These are phyloP conservation scores for Huiozyma sinensis DNA, from an alignment of 805 yeast species.

Conservation along the genomic window DNA sequence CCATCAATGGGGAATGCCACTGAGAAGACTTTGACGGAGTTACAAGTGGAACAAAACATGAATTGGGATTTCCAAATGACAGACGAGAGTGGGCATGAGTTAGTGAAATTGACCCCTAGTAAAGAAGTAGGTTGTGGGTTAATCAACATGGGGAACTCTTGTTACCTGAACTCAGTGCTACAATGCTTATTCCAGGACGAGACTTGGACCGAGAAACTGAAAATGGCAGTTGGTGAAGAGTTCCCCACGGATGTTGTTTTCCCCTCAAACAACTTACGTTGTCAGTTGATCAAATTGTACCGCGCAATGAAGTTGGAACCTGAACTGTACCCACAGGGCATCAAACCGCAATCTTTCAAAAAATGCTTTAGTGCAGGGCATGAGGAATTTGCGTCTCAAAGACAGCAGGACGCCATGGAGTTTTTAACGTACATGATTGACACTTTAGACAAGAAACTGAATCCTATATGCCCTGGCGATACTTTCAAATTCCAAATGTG, in stretches of 20 bases:
- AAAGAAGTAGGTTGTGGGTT: slow-evolving; percentile 62
- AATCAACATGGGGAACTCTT: slow-evolving; percentile 84
- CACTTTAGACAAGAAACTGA: slow-evolving; percentile 39
- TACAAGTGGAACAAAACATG: slow-evolving; percentile 86
- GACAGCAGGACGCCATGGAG: slow-evolving; percentile 94
- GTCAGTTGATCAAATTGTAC: slow-evolving; percentile 68
- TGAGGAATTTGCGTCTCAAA: slow-evolving; percentile 71
- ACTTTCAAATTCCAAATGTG: slow-evolving; percentile 55
- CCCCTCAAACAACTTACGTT: slow-evolving; percentile 56
- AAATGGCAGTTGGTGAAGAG: slow-evolving; percentile 13
- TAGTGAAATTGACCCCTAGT: slow-evolving; percentile 37
- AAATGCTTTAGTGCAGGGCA: slow-evolving; percentile 66
- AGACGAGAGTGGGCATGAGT: slow-evolving; percentile 54
- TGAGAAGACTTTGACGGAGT: slow-evolving; percentile 78
- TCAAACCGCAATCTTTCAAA: slow-evolving; percentile 70
- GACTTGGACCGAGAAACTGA: slow-evolving; percentile 27
- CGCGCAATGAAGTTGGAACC: slow-evolving; percentile 53
- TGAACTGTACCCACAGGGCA: slow-evolving; percentile 56
- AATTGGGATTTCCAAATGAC: slow-evolving; percentile 88
- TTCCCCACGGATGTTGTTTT: slow-evolving; percentile 33
- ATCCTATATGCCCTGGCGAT: slow-evolving; percentile 32
- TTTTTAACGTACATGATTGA: slow-evolving; percentile 62
- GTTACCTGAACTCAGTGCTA: slow-evolving; percentile 74
- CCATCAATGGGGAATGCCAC: slow-evolving; percentile 46
- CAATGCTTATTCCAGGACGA: slow-evolving; percentile 51